Evolutionary conservation across 2,329 filamentous ascomycete species (phyloP), one percentile per base, ranked within the genome.

Genomic region (Fusarium coicis): DNA sequence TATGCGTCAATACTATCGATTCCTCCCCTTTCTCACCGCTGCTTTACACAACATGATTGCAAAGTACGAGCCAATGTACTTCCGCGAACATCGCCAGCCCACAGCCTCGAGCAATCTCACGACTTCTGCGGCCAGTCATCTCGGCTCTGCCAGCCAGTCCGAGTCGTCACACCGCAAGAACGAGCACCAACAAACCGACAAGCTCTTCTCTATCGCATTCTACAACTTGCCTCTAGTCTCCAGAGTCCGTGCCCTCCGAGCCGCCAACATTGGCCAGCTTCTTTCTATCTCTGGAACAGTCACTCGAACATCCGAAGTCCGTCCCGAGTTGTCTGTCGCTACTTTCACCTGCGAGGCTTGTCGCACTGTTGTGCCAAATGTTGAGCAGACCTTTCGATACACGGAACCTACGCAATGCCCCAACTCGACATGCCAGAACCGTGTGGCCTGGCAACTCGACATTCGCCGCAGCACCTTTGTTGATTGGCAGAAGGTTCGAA

Each of bases 401-500:
- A 98, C 96, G 1, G 96, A 99, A 80, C 96, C 96, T 2, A 96
- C 95, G 7, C 94, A 98, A 84, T 99, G 96, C 77, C 96, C 96
- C 15, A 98, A 98, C 79, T 81, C 86, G 32, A 93, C 89, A 11
- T 99, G 96, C 81, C 92, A 92, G 77, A 99, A 99, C 84, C 92
- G 96, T 32, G 86, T 92, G 66, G 94, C 93, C n/a, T 99, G 96
- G 96, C 91, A 95, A 74, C 85, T 99, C n/a, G 96, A 99, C 77
- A 98, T 99, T 78, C 89, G 94, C 47, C 96, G 97, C 82, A 98
- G 95, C 82, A 98, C 95, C 1, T 99, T 99, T 80, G 93, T 99
- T 70, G 96, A 99, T 84, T 99, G 96, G 96, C 96, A 99, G 81
- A 98, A 98, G 82, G 95, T 98, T 30, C 93, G 97, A 72, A 94